phyloP scores from a whole-genome alignment of 2,329 filamentous ascomycete species.

The Trichoderma asperellum region DNA sequence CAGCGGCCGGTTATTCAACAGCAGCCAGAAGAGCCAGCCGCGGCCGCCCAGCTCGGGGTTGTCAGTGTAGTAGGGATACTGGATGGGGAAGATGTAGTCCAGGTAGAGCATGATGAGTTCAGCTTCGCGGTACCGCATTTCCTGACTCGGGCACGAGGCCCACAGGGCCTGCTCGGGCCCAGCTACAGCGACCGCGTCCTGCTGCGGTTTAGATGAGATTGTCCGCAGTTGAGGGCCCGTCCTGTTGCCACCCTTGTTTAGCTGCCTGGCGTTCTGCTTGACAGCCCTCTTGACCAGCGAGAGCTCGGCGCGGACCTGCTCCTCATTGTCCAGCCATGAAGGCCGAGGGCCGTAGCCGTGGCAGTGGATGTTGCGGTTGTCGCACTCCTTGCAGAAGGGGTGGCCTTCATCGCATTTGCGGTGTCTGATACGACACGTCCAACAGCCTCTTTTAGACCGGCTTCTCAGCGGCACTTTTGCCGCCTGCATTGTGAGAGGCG shows the following conservation, averaged over 20 bases:
- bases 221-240: constrained; percentile 9
- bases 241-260: constrained; percentile 15
- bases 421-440: constrained; percentile 25
- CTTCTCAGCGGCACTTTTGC: constrained; percentile 17
- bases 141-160: constrained; percentile 22
- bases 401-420: constrained; percentile 24
- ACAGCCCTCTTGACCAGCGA: constrained; percentile 21
- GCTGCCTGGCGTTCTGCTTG: constrained; percentile 21
- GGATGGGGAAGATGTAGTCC: constrained; percentile 25
- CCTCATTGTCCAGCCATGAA: constrained; percentile 15
- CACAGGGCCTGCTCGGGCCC: constrained; percentile 14
- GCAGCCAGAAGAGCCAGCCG: constrained; percentile 24
- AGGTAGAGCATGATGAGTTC: constrained; percentile 27
- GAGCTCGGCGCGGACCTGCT: constrained; percentile 22
- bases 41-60: constrained; percentile 19
- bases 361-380: constrained; percentile 23
- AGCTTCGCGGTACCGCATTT: constrained; percentile 23
- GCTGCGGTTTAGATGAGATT: constrained; percentile 9
- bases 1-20: constrained; percentile 18
- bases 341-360: constrained; percentile 22
- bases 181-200: constrained; percentile 5
- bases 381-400: constrained; percentile 21
- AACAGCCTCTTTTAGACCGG: constrained; percentile 25
- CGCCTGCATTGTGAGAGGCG: constrained; percentile 9
- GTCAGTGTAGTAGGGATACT: constrained; percentile 24